Percentiles rank a stretch among this genome's conserved stretches.
Evolutionary conservation across 2,329 filamentous ascomycete species (phyloP).

Genomic region (Colletotrichum noveboracense): DNA sequence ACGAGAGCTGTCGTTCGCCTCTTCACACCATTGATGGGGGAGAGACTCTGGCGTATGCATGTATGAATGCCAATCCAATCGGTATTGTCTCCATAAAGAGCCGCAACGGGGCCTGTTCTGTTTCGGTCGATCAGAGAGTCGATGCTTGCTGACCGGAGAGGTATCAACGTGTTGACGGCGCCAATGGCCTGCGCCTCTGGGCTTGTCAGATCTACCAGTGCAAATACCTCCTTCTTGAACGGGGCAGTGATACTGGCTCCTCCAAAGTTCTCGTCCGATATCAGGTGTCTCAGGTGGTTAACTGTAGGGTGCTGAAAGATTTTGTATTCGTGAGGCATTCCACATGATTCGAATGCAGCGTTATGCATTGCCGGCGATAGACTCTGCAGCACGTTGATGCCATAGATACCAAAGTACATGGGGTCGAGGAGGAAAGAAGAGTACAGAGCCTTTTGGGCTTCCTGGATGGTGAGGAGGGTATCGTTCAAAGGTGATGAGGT

Average conservation of each 20-base stretch:
- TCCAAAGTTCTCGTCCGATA: slow-evolving; percentile 71
- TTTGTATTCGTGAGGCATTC: slow-evolving; percentile 71
- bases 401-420: slow-evolving; percentile 76
- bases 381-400: slow-evolving; percentile 73
- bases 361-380: slow-evolving; percentile 81
- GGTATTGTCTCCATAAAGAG: slow-evolving; percentile 79
- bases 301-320: slow-evolving; percentile 67
- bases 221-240: slow-evolving; percentile 76
- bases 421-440: slow-evolving; percentile 70
- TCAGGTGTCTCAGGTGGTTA: slow-evolving; percentile 65
- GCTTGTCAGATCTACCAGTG: slow-evolving; percentile 71
- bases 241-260: slow-evolving; percentile 75
- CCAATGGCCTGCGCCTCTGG: slow-evolving; percentile 77
- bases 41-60: slow-evolving; percentile 74
- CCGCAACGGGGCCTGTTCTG: slow-evolving; percentile 68
- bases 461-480: slow-evolving; percentile 57
- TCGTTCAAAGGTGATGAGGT: slow-evolving; percentile 19
- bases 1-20: slow-evolving; percentile 61
- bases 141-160: slow-evolving; percentile 63
- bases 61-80: slow-evolving; percentile 82
- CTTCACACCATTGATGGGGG: slow-evolving; percentile 70
- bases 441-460: slow-evolving; percentile 70
- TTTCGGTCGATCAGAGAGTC: slow-evolving; percentile 62
- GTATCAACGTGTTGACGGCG: slow-evolving; percentile 77
- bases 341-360: slow-evolving; percentile 68